Evolutionary conservation across 2,329 filamentous ascomycete genomes (phyloP).

Genomic region (Aphanoascus verrucosus): DNA sequence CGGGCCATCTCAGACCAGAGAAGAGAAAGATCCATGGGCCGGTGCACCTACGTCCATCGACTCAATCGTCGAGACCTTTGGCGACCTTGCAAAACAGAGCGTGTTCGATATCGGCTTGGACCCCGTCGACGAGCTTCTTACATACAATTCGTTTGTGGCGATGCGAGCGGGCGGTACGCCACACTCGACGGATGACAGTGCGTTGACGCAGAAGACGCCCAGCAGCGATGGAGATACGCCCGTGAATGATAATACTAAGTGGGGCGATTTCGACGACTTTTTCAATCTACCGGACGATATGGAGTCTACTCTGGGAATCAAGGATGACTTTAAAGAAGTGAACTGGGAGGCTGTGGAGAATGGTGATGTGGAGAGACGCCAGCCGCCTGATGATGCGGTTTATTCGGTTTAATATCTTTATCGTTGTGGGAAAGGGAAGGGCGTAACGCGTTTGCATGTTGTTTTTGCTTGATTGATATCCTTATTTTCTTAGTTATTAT

Average conservation of each 20-base stretch:
- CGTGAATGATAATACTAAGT: slow-evolving; percentile 25
- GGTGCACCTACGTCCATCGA: slow-evolving; percentile 30
- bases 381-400: not conserved
- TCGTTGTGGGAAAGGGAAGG: not conserved
- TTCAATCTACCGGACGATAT: slow-evolving; percentile 21
- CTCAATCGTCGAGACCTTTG: slow-evolving; percentile 31
- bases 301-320: slow-evolving; percentile 21
- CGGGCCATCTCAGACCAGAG: slow-evolving; percentile 8
- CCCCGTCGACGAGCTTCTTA: slow-evolving; percentile 31
- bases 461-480: not conserved
- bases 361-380: slow-evolving; percentile 16
- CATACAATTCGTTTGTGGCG: slow-evolving; percentile 27
- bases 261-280: slow-evolving; percentile 28
- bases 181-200: slow-evolving; percentile 28
- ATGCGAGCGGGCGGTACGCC: slow-evolving; percentile 28
- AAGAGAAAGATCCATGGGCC: slow-evolving; percentile 32
- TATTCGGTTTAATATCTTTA: slow-evolving; percentile 4
- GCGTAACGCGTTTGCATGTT: not conserved
- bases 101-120: slow-evolving; percentile 25
- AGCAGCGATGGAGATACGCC: slow-evolving; percentile 22
- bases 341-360: slow-evolving; percentile 34
- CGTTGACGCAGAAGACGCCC: slow-evolving; percentile 30
- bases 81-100: slow-evolving; percentile 23
- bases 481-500: no score
- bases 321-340: slow-evolving; percentile 3